Evolutionary conservation across 805 yeast species (phyloP).

Genomic region (Cyberlindnera mrakii): DNA sequence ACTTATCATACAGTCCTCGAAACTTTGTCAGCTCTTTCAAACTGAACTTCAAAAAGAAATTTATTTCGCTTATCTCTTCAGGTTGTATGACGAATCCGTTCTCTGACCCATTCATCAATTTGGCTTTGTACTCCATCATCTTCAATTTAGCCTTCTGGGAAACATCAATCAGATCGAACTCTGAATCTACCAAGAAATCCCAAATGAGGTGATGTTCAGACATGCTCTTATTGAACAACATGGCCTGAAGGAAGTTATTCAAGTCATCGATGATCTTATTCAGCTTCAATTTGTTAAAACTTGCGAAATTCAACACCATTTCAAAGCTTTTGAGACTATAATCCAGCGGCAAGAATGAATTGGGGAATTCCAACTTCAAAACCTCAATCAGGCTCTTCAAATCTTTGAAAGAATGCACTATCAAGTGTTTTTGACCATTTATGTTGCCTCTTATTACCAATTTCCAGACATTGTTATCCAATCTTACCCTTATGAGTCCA

Average conservation of each 20-base stretch:
- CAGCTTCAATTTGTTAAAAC: slow-evolving; percentile 38
- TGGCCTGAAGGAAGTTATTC: slow-evolving; percentile 41
- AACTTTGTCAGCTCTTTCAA: slow-evolving; percentile 34
- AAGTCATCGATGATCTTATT: slow-evolving; percentile 43
- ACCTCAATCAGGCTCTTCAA: slow-evolving; percentile 29
- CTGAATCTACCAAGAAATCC: slow-evolving; percentile 34
- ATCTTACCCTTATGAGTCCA: slow-evolving; percentile 30
- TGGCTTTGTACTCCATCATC: slow-evolving; percentile 23
- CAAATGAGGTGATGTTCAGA: slow-evolving; percentile 32
- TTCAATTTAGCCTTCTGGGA: slow-evolving; percentile 27
- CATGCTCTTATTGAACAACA: slow-evolving; percentile 33
- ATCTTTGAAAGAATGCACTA: slow-evolving; percentile 26
- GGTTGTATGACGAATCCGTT: slow-evolving; percentile 22
- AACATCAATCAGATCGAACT: slow-evolving; percentile 27
- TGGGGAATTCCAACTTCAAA: slow-evolving; percentile 32
- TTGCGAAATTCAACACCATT: slow-evolving; percentile 16
- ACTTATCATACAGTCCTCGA: slow-evolving; percentile 24
- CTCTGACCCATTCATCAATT: slow-evolving; percentile 7
- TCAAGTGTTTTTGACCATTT: slow-evolving; percentile 8
- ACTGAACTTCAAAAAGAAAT: slow-evolving; percentile 42
- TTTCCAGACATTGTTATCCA: slow-evolving; percentile 26
- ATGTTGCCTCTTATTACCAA: slow-evolving; percentile 22
- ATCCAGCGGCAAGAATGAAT: slow-evolving; percentile 27
- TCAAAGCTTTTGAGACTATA: slow-evolving; percentile 17
- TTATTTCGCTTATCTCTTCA: slow-evolving; percentile 39